These are phyloP conservation scores for Phaeophleospora eucalypticola DNA, from an alignment of 2,329 filamentous ascomycete genomes.

Conservation along the genomic window DNA sequence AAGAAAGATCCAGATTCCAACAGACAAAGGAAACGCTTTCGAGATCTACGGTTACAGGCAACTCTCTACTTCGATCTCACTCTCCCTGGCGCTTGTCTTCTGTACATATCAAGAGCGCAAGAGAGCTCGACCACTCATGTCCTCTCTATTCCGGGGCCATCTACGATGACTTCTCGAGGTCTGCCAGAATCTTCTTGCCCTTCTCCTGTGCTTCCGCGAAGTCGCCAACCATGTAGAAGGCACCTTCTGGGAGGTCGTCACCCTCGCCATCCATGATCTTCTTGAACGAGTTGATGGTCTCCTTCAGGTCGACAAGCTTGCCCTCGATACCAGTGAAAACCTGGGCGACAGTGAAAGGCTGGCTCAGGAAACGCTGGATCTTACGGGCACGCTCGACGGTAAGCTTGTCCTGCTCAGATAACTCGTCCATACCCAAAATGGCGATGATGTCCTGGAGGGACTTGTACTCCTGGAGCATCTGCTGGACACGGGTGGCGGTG, in stretches of 20 bases:
- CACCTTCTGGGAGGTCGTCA: constrained; percentile 91
- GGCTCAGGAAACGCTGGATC: constrained; percentile 98
- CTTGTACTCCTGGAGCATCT: constrained; percentile 99
- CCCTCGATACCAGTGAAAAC: constrained; percentile 95
- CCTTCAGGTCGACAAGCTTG: constrained; percentile 95
- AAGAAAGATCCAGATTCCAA: neutral
- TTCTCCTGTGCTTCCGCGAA: constrained; percentile 87
- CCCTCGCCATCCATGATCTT: constrained; percentile 90
- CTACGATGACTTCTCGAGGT: constrained; percentile 59
- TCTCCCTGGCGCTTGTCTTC: constrained; percentile 25
- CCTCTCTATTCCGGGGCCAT: constrained; percentile 9
- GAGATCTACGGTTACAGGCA: constrained; percentile 25
- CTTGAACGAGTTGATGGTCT: constrained; percentile 97
- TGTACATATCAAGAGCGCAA: constrained; percentile 24
- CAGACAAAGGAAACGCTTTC: constrained; percentile 27
- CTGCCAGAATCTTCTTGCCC: constrained; percentile 99
- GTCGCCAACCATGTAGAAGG: constrained; percentile 98
- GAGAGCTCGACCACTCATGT: constrained; percentile 18
- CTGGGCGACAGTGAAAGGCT: constrained; percentile 90
- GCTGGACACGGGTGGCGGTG: constrained; percentile 90
- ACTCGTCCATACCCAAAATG: constrained; percentile 99
- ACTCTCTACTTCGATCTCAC: constrained; percentile 18
- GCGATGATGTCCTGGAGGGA: constrained; percentile 98
- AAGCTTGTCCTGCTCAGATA: constrained; percentile 98
- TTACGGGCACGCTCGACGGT: constrained; percentile 99